Percentiles rank a stretch among this genome's conserved stretches.
phyloP scores from a whole-genome alignment of 108 stramenopile species.

The Cyclotella choctawhatcheeana region DNA sequence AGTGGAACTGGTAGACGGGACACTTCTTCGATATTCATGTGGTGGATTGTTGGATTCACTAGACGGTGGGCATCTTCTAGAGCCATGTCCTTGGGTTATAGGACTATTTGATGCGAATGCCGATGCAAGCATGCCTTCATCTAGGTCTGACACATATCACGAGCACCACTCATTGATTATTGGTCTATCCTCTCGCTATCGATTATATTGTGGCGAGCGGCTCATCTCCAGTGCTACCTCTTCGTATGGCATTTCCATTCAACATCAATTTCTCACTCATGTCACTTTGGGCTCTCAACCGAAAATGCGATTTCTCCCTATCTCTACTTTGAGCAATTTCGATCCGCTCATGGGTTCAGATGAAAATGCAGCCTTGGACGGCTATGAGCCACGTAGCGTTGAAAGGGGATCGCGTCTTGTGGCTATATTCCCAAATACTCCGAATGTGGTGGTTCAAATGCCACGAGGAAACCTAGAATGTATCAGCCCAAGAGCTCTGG shows the following conservation, averaged over 20 bases:
- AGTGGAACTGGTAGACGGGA: conserved; percentile 71
- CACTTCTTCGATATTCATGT: conserved; percentile 64
- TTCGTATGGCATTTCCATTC: conserved; percentile 65
- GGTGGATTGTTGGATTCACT: conserved; percentile 49
- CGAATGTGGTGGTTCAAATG: conserved; percentile 78
- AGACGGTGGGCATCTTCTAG: conserved; percentile 68
- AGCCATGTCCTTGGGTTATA: conserved; percentile 85
- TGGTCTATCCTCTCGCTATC: conserved; percentile 67
- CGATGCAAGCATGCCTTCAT: conserved; percentile 27
- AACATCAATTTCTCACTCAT: conserved; percentile 73
- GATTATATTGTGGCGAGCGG: conserved; percentile 82
- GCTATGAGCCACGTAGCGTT: conserved; percentile 85
- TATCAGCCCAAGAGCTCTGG: conserved; percentile 79
- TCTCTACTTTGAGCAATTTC: conserved; percentile 59
- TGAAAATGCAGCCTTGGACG: conserved; percentile 62
- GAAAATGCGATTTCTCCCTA: conserved; percentile 69
- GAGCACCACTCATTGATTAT: conserved; percentile 55
- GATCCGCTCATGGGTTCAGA: conserved; percentile 87
- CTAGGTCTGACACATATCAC: conserved; percentile 8
- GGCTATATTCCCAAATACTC: conserved; percentile 65
- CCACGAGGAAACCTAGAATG: conserved; percentile 89
- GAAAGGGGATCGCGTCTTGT: conserved; percentile 84
- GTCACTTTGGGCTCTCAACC: conserved; percentile 74
- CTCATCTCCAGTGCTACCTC: conserved; percentile 76
- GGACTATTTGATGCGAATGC: conserved; percentile 56